phyloP scores from a whole-genome alignment of 2,329 filamentous ascomycete genomes.

The Colletotrichum eremochloae region DNA sequence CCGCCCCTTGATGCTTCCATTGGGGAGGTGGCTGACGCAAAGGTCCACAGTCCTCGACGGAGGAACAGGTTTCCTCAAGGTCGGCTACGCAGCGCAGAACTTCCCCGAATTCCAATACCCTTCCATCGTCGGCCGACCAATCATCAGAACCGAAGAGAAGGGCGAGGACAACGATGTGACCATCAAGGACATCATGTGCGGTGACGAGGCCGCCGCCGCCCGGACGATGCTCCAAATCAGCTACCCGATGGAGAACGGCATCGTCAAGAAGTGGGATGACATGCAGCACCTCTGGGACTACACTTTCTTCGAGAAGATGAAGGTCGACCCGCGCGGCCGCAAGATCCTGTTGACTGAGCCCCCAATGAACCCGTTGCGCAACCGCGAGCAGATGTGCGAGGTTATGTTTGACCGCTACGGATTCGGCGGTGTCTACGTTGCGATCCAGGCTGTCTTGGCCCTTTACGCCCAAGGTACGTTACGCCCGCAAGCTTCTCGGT shows the following conservation, averaged over 20 bases:
- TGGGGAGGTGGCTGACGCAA: slow-evolving; percentile 39
- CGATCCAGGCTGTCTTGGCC: slow-evolving; percentile 95
- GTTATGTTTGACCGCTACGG: slow-evolving; percentile 99
- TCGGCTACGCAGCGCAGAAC: slow-evolving; percentile 99
- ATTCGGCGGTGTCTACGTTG: slow-evolving; percentile 97
- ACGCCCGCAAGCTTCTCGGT: neutral
- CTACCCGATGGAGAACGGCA: slow-evolving; percentile 99
- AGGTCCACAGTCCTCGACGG: slow-evolving; percentile 88
- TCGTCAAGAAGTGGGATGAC: slow-evolving; percentile 99
- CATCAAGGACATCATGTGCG: slow-evolving; percentile 99
- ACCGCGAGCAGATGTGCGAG: slow-evolving; percentile 97
- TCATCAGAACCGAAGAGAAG: slow-evolving; percentile 94
- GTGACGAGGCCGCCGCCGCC: slow-evolving; percentile 95
- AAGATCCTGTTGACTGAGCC: slow-evolving; percentile 99
- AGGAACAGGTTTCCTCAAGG: slow-evolving; percentile 99
- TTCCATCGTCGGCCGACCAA: slow-evolving; percentile 97
- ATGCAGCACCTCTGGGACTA: slow-evolving; percentile 99
- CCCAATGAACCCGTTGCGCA: slow-evolving; percentile 97
- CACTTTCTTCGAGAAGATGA: slow-evolving; percentile 97
- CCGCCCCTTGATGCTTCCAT: slow-evolving; percentile 13
- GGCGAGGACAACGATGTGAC: slow-evolving; percentile 69
- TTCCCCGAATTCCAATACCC: slow-evolving; percentile 99
- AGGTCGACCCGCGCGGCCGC: slow-evolving; percentile 88
- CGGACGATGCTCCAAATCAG: slow-evolving; percentile 98
- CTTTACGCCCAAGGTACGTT: slow-evolving; percentile 91